phyloP scores from a whole-genome alignment of 352 stramenopile genomes.

The Phytophthora litchii region DNA sequence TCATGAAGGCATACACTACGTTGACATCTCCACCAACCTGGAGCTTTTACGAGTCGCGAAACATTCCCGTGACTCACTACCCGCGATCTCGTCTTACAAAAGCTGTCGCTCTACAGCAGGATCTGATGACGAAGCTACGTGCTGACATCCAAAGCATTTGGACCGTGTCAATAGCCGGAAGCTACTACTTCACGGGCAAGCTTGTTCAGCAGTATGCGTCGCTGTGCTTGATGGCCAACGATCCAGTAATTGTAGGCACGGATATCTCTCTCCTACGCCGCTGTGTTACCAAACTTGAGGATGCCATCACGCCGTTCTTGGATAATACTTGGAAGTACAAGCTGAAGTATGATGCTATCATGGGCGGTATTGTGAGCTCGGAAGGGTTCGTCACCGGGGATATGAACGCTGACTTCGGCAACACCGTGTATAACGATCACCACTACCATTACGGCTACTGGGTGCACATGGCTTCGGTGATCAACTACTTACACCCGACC shows the following conservation, averaged over 20 bases:
- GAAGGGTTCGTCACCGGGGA: slow-evolving; percentile 59
- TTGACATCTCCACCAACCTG: slow-evolving; percentile 46
- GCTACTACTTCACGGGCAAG: slow-evolving; percentile 84
- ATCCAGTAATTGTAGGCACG: slow-evolving; percentile 59
- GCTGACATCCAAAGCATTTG: slow-evolving; percentile 61
- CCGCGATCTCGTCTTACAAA: slow-evolving; percentile 49
- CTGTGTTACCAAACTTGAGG: slow-evolving; percentile 72
- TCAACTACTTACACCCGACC: slow-evolving; percentile 77
- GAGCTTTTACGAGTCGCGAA: slow-evolving; percentile 48
- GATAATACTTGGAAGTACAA: slow-evolving; percentile 70
- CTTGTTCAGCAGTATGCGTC: slow-evolving; percentile 76
- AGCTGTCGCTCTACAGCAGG: slow-evolving; percentile 36
- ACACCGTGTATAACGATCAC: slow-evolving; percentile 81
- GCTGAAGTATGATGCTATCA: slow-evolving; percentile 67
- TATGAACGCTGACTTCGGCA: slow-evolving; percentile 73
- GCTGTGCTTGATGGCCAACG: slow-evolving; percentile 77
- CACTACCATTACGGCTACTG: slow-evolving; percentile 84
- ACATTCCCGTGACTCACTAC: slow-evolving; percentile 66
- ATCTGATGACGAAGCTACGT: slow-evolving; percentile 53
- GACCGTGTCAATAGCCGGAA: slow-evolving; percentile 54
- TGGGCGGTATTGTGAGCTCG: slow-evolving; percentile 67
- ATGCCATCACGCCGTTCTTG: slow-evolving; percentile 55
- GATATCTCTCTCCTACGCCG: slow-evolving; percentile 60
- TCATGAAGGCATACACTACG: slow-evolving; percentile 61
- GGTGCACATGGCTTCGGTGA: slow-evolving; percentile 61